Evolutionary conservation across 73 alveolate species (phyloP).

Genomic region (Breviolum minutum): DNA sequence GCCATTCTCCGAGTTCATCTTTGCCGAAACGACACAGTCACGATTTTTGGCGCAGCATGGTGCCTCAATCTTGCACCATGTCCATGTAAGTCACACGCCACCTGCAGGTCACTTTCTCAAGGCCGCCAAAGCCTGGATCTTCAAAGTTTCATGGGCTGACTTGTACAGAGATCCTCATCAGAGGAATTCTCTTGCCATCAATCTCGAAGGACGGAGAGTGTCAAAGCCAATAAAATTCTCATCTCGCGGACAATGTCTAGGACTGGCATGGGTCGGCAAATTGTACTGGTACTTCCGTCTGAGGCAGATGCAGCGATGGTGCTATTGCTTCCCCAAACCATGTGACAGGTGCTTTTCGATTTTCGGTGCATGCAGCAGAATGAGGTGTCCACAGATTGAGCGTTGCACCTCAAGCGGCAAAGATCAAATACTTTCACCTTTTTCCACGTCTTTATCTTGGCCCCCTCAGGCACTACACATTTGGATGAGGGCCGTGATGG

Average conservation of each 20-base stretch:
- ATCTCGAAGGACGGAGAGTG: conserved; percentile 26
- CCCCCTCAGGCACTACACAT: background rate
- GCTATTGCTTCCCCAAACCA: conserved; percentile 24
- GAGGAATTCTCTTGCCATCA: background rate
- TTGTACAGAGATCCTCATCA: too few relatives aligned
- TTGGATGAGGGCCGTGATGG: background rate
- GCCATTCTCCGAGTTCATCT: too few relatives aligned
- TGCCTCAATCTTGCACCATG: too few relatives aligned
- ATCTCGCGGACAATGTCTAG: background rate
- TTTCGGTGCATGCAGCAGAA: conserved; percentile 36
- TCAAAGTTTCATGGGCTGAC: too few relatives aligned
- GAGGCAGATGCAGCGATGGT: background rate
- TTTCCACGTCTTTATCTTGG: conserved; percentile 22
- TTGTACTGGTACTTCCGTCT: background rate
- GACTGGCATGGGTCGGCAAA: conserved; percentile 20
- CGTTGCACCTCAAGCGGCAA: conserved; percentile 32
- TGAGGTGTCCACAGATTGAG: background rate
- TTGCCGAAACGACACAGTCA: too few relatives aligned
- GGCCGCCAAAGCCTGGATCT: too few relatives aligned
- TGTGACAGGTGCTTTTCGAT: background rate
- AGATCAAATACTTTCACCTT: background rate
- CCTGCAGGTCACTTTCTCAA: too few relatives aligned
- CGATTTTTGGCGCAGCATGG: too few relatives aligned
- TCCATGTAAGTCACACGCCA: too few relatives aligned
- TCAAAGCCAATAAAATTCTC: background rate